Conservation (phyloP, 257 asterid species). For the Ilex asprella region DNA sequence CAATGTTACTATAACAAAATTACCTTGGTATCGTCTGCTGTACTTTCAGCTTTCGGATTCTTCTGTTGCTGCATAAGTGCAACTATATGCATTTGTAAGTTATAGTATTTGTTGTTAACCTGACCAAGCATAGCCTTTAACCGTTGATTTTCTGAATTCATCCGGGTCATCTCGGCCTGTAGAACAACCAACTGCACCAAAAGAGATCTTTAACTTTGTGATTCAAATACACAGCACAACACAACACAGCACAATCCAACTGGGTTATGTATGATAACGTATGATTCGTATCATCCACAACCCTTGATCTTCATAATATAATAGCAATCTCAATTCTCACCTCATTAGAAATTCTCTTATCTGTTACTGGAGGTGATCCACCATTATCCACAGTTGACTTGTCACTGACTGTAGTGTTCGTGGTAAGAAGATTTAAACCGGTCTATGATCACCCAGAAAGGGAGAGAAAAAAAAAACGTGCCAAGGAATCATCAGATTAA, state of each 20-base stretch:
- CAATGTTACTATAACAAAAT: neutral
- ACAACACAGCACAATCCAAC: neutral
- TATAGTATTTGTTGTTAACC: slow-evolving; percentile 20
- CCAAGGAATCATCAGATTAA: neutral
- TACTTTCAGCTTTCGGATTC: slow-evolving; percentile 8
- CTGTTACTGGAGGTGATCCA: slow-evolving; percentile 1
- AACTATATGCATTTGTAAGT: slow-evolving; percentile 29
- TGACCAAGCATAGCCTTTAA: slow-evolving; percentile 24
- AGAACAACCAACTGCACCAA: slow-evolving; percentile 23
- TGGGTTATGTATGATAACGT: no score
- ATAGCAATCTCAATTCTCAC: slow-evolving; percentile 26
- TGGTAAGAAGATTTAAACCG: slow-evolving; percentile 25
- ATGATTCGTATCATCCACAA: no score
- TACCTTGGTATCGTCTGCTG: slow-evolving; percentile 24
- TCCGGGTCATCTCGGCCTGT: slow-evolving; percentile 29
- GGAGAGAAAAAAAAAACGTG: neutral
- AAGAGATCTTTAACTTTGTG: neutral
- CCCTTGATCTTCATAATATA: neutral
- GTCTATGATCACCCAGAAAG: slow-evolving; percentile 14
- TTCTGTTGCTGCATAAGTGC: slow-evolving; percentile 21
- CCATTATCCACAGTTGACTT: slow-evolving; percentile 7
- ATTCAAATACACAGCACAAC: neutral
- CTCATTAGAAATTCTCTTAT: slow-evolving; percentile 10
- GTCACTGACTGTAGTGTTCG: slow-evolving; percentile 7
- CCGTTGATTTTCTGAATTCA: slow-evolving; percentile 36